Evolutionary conservation across 2,329 filamentous ascomycete species (phyloP).

Genomic region (Chaetomiaceae sp.): DNA sequence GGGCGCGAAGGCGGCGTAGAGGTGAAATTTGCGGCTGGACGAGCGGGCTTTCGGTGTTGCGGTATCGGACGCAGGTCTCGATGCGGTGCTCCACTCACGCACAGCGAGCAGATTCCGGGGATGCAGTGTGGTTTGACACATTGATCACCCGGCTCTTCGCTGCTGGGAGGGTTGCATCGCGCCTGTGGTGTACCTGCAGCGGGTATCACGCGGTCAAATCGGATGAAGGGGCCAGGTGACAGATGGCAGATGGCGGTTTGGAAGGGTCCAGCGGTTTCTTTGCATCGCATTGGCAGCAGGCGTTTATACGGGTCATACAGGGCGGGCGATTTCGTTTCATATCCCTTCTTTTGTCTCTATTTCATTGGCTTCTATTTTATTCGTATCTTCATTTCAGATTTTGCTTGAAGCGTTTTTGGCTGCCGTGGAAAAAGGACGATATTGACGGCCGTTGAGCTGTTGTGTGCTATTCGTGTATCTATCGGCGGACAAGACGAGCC

Average conservation of each 20-base stretch:
- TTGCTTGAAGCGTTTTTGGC: neutral
- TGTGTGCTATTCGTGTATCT: constrained; percentile 1
- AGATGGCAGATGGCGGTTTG: neutral
- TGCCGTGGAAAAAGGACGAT: neutral
- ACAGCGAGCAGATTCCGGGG: too few relatives aligned
- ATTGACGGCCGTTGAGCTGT: neutral
- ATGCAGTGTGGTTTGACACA: too few relatives aligned
- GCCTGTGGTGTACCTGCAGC: constrained; percentile 1
- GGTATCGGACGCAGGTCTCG: neutral
- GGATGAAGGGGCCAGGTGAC: neutral
- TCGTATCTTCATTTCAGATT: neutral
- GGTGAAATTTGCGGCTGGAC: constrained; percentile 6
- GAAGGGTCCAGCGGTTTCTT: constrained; percentile 8
- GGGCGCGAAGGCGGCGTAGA: constrained; percentile 22
- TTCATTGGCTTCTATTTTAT: neutral
- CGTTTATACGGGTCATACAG: constrained; percentile 5
- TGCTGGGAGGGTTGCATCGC: neutral
- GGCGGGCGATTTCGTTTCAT: neutral
- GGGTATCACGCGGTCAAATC: neutral
- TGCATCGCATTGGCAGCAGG: constrained; percentile 13
- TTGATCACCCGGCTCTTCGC: neutral
- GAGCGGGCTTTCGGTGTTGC: constrained; percentile 9
- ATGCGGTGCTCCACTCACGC: neutral
- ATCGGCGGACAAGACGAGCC: neutral
- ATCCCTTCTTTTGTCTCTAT: neutral